Base-by-base conservation (phyloP, 2,329 filamentous ascomycete species). In the Cladosporium velox region DNA sequence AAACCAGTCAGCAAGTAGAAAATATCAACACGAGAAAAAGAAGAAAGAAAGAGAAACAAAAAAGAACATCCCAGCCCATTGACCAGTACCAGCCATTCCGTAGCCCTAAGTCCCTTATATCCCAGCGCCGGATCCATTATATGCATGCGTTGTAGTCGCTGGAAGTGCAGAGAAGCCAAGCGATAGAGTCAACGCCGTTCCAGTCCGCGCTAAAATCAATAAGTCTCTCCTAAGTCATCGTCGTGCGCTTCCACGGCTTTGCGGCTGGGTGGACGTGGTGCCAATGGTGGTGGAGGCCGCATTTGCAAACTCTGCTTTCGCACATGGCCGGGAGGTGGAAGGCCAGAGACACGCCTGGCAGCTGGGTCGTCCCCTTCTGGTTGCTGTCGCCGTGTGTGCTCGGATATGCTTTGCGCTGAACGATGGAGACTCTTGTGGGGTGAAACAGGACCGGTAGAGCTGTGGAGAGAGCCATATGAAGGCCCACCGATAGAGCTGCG, bases 401-500 rank as follows among this genome's bases (percentile, higher is more conserved):
- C 73, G 18, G 66, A 71, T 8, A 75, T 65, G 65, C 72, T 74
- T n/a, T 70, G 68, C 24, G 67, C 68, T 15, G 72, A 64, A 11
- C 72, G 67, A 34, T 75, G 74, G 3, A 67, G 57, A 12, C 67
- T 30, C 26, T 55, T 69, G 35, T 69, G 68, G 26, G 67, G 66
- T 21, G 70, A 70, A n/a, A 63, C 64, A 21, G 59, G 32, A 4
- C 54, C 64, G 2, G 15, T n/a, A 14, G 64, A 59, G 54, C 34
- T 58, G 41, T 57, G 64, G 2, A 78, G 76, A 14, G 67, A 51
- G 35, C 71, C 73, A 55, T 73, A 73, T 32, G 77, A 79, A 68
- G 86, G 88, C 64, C 89, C 86, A 65, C 87, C 49, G 15, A 65
- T 35, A 30, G 61, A 64, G 60, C 65, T 67, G 24, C 44, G 65